A percentile compares a stretch with the other conserved stretches of the same genome.
phyloP scores from a whole-genome alignment of 768 basidiomycete genomes.

The Strobilomyces echinocephalus region DNA sequence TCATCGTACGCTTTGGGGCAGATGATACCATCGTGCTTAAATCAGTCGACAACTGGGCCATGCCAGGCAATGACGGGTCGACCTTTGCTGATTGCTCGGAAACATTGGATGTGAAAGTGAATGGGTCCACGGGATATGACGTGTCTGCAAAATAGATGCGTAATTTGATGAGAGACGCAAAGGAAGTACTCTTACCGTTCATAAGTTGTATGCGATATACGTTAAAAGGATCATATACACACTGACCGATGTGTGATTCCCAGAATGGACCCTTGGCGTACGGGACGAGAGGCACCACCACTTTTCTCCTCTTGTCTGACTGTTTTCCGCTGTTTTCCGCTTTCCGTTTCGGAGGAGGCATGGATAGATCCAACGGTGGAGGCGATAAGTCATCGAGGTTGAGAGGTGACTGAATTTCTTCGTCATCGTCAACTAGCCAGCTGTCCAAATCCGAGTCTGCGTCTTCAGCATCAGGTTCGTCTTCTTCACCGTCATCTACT shows the following conservation, averaged over 20 bases:
- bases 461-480: slow-evolving; percentile 56
- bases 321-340: slow-evolving; percentile 45
- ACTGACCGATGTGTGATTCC: slow-evolving; percentile 65
- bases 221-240: slow-evolving; percentile 66
- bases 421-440: slow-evolving; percentile 59
- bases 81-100: slow-evolving; percentile 32
- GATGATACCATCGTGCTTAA: slow-evolving; percentile 11
- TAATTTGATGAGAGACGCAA: slow-evolving; percentile 2
- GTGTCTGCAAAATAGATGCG: slow-evolving; percentile 46
- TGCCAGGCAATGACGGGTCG: slow-evolving; percentile 38
- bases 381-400: slow-evolving; percentile 36
- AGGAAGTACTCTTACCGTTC: slow-evolving; percentile 57
- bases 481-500: slow-evolving; percentile 57
- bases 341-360: slow-evolving; percentile 60
- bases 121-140: slow-evolving; percentile 71
- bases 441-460: slow-evolving; percentile 38
- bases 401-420: slow-evolving; percentile 52
- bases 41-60: slow-evolving; percentile 21
- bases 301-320: slow-evolving; percentile 65
- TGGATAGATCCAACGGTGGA: slow-evolving; percentile 28
- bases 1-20: slow-evolving; percentile 25
- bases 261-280: slow-evolving; percentile 80
- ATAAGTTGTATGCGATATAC: slow-evolving; percentile 75
- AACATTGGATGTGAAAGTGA: slow-evolving; percentile 58
- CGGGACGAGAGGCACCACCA: slow-evolving; percentile 74